A percentile compares a stretch with the other conserved stretches of the same genome.
Conservation (phyloP, 306 rosid genomes). For the Ormosia emarginata region DNA sequence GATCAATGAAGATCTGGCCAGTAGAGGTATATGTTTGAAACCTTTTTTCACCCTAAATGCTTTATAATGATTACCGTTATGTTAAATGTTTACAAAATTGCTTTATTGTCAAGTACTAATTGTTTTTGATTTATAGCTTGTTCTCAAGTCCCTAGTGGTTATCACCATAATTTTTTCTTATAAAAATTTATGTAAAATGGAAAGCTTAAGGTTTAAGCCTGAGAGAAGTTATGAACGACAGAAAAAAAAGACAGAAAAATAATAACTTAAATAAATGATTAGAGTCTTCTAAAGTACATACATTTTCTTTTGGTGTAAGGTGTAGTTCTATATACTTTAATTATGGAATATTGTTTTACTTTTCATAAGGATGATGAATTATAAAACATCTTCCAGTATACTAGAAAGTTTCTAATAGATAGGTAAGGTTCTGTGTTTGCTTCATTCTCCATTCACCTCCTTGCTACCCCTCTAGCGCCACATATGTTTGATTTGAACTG, state of each 20-base stretch:
- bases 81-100: neutral
- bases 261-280: neutral
- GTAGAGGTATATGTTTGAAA: conserved; percentile 46
- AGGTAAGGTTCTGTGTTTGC: too few species aligned
- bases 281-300: neutral
- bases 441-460: too few species aligned
- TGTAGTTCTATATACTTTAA: neutral
- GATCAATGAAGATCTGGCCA: conserved; percentile 42
- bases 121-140: neutral
- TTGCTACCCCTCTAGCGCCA: too few species aligned
- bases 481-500: too few species aligned
- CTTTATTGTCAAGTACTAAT: neutral
- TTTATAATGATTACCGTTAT: neutral
- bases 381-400: neutral
- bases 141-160: neutral
- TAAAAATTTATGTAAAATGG: neutral
- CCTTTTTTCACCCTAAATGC: neutral
- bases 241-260: neutral
- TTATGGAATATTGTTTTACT: neutral
- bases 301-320: neutral
- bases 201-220: neutral
- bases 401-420: neutral
- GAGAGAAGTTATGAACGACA: neutral
- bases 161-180: neutral
- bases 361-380: neutral